Base-by-base conservation (phyloP, 1,284 basidiomycete species). In the Austroboletus niveus region DNA sequence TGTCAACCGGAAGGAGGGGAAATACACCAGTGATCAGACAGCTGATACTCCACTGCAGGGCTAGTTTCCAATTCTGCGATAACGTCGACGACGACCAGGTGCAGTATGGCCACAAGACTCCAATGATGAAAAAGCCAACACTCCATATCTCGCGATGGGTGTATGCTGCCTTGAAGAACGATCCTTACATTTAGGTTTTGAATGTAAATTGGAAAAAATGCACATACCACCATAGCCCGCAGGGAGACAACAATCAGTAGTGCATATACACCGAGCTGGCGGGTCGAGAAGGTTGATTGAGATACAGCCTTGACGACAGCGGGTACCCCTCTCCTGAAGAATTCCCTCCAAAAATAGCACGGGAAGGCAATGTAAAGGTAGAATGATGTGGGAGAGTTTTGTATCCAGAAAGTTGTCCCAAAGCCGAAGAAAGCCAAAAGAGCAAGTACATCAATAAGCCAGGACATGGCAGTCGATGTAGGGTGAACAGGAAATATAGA, bases 281-380 rank as follows among this genome's bases (percentile, higher is more conserved):
- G 51, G 8, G 44, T 45, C 30, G 66, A 67, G 36, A 65, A 49
- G 27, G 68, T 56, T 15, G 64, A 60, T 34, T 57, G 52, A 5
- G 50, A 59, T 31, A 63, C 32, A 48, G 45, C 55, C 14, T 12
- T 61, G n/a, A 62, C 45, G 4, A 72, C 30, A 17, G 62, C 57
- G 3, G 63, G 64, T 22, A 63, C 40, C 0, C 68, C 71, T 45
- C 70, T 69, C 9, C 66, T 41, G 40, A 66, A 57, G 51, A 80
- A 74, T 49, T 79, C 75, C 34, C 77, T 74, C 87, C 87, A 93
- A 65, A 94, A 92, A 65, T 84, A 89, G 42, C 80, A 77, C 0
- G 92, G 88, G 55, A 92, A 92, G 2, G 77, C 69, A 34, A 85
- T 76, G 64, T 95, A 95, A 41, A 90, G 57, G 61, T 87, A 94